Evolutionary conservation across 345 rosid genomes (phyloP).

Genomic region (Barbarea vulgaris): DNA sequence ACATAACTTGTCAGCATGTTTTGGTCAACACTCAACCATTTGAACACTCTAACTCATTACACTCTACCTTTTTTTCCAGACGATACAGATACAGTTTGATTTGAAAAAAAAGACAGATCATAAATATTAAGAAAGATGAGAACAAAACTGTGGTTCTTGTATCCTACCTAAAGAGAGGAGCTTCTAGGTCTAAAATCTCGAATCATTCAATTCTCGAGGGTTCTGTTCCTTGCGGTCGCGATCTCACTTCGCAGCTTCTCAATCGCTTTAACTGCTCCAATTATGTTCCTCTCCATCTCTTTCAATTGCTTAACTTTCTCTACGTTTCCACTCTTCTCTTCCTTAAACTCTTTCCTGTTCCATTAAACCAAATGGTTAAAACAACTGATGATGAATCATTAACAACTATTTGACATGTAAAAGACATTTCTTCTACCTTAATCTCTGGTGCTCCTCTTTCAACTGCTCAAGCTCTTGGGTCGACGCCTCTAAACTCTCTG

Average conservation of each 20-base stretch:
- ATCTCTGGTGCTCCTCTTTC: conserved; percentile 62
- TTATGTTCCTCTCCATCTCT: conserved; percentile 64
- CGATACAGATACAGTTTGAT: conserved; percentile 8
- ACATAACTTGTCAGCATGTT: neutral
- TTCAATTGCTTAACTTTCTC: conserved; percentile 63
- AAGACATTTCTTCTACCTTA: conserved; percentile 53
- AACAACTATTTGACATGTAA: conserved; percentile 15
- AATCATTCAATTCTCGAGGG: conserved; percentile 3
- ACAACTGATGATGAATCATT: conserved; percentile 11
- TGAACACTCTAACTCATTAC: neutral
- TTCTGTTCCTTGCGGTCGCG: conserved; percentile 23
- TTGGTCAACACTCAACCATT: neutral
- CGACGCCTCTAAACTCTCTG: conserved; percentile 54
- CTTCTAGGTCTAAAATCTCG: neutral
- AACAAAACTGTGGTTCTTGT: conserved; percentile 24
- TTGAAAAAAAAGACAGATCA: neutral
- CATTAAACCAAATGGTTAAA: conserved; percentile 17
- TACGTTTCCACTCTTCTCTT: conserved; percentile 68
- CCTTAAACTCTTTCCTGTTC: conserved; percentile 61
- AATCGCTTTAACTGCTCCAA: conserved; percentile 64
- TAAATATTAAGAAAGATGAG: neutral
- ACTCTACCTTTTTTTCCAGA: neutral
- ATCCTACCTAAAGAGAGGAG: neutral
- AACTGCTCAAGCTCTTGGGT: conserved; percentile 63
- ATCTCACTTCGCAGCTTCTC: conserved; percentile 64